Evolutionary conservation across 441 rosid species (phyloP).

Genomic region (Euphorbia celastroides): DNA sequence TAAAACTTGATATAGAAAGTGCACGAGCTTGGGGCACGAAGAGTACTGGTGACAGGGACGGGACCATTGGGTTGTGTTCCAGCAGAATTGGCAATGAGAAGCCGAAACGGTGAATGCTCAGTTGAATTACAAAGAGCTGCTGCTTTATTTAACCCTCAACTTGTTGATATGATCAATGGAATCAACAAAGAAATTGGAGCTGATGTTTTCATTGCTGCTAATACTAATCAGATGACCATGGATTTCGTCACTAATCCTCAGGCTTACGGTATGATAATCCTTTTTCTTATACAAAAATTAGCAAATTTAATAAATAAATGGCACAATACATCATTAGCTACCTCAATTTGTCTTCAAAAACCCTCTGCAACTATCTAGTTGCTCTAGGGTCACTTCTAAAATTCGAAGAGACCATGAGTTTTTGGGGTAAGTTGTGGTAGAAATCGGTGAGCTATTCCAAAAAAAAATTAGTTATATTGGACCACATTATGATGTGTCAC

Average conservation of each 20-base stretch:
- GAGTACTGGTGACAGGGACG: constrained; percentile 82
- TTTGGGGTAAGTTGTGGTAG: no score
- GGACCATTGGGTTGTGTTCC: constrained; percentile 92
- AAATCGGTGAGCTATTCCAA: no score
- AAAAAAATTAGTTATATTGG: not conserved
- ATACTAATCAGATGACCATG: constrained; percentile 45
- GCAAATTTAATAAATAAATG: no score
- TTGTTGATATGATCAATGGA: constrained; percentile 40
- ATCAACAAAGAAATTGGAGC: constrained; percentile 55
- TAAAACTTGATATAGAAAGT: constrained; percentile 48
- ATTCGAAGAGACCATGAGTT: no score
- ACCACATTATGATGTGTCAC: not conserved
- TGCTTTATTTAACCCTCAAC: constrained; percentile 62
- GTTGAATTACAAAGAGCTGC: constrained; percentile 59
- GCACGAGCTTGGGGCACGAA: constrained; percentile 63
- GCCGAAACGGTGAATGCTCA: constrained; percentile 67
- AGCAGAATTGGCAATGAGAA: constrained; percentile 60
- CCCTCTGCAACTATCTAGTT: no score
- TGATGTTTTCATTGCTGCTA: constrained; percentile 50
- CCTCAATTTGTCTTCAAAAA: no score
- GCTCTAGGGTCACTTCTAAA: no score
- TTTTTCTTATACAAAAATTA: not conserved
- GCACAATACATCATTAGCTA: no score
- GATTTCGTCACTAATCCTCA: constrained; percentile 58
- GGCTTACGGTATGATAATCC: constrained; percentile 46